Evolutionary conservation across 2,329 filamentous ascomycete species (phyloP), one percentile per base, ranked within the genome.

Genomic region (Penicillium sp.): DNA sequence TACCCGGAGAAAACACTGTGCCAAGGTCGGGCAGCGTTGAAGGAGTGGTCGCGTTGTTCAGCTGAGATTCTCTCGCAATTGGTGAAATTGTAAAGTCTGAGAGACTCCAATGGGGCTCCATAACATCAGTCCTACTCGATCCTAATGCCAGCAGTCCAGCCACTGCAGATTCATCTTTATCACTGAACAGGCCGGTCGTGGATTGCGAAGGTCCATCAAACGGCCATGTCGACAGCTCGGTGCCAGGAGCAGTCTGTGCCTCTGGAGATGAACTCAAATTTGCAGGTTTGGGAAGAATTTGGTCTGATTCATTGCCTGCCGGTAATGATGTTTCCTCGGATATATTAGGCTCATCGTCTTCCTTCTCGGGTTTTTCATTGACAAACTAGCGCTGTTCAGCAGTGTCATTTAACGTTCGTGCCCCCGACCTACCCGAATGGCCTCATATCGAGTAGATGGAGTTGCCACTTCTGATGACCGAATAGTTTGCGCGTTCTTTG

Each of bases 401-500:
- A 39, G n/a, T 14, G 43, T 46, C 24, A 19, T 27, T n/a, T 14
- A 16, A 4, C 3, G 11, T 21, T 19, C 22, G 7, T 6, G n/a
- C 11, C 5, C 9, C n/a, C 19, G 13, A 27, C 56, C 39, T 48
- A 70, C 68, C 35, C 61, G 59, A 48, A 71, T 66, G 1, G 56
- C 55, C 16, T 62, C 53, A 48, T 69, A 70, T 16, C 37, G 53
- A 13, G 19, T 48, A 29, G 56, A 41, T 13, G 56, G 29, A 46
- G 49, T 44, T 1, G 46, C 53, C 16, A 66, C 45, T 19, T 63
- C 62, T 1, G 52, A 54, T 19, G 60, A 33, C 8, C 60, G 64
- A 1, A 76, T 70, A 0, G 79, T 81, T 46, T 76, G 73, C 5
- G 76, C 76, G 60, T 82, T 82, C 64, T 81, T 81, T 8, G 76